phyloP scores from a whole-genome alignment of 1,284 basidiomycete genomes.

The Phlebopus sp. region DNA sequence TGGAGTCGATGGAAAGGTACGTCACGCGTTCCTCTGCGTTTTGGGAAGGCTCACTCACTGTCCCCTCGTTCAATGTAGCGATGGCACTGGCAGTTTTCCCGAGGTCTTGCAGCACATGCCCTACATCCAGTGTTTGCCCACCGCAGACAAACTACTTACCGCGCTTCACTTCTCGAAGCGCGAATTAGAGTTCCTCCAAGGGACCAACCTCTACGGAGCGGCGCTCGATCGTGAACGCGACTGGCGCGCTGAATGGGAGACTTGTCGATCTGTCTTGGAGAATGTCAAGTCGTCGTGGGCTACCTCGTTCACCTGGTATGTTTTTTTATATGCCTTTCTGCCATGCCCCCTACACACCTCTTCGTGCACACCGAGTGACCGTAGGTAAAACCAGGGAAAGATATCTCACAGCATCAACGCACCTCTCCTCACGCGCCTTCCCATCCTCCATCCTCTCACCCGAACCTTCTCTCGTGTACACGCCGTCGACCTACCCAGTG shows the following conservation, averaged over 20 bases:
- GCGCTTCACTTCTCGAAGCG: conserved; percentile 66
- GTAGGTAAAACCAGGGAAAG: conserved; percentile 67
- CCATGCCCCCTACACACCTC: neutral
- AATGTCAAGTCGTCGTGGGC: conserved; percentile 43
- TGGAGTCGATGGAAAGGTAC: conserved; percentile 21
- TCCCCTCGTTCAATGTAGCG: conserved; percentile 21
- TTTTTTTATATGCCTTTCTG: conserved; percentile 2
- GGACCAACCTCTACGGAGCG: conserved; percentile 78
- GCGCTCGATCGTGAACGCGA: conserved; percentile 57
- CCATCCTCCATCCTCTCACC: conserved; percentile 74
- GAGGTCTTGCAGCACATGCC: conserved; percentile 47
- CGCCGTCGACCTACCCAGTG: conserved; percentile 63
- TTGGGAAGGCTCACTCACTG: conserved; percentile 21
- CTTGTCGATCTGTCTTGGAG: conserved; percentile 44
- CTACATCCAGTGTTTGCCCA: conserved; percentile 71
- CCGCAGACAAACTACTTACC: conserved; percentile 56
- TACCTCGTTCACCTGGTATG: conserved; percentile 66
- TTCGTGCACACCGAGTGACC: too few species aligned
- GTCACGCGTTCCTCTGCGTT: conserved; percentile 8
- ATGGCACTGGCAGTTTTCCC: conserved; percentile 11
- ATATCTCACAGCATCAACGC: conserved; percentile 70
- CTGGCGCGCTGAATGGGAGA: conserved; percentile 60
- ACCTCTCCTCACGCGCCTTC: conserved; percentile 85
- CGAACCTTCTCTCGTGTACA: conserved; percentile 49
- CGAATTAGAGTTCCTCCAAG: conserved; percentile 67